Evolutionary conservation across 805 yeast species (phyloP).

Genomic region (Wickerhamiella azymoides): DNA sequence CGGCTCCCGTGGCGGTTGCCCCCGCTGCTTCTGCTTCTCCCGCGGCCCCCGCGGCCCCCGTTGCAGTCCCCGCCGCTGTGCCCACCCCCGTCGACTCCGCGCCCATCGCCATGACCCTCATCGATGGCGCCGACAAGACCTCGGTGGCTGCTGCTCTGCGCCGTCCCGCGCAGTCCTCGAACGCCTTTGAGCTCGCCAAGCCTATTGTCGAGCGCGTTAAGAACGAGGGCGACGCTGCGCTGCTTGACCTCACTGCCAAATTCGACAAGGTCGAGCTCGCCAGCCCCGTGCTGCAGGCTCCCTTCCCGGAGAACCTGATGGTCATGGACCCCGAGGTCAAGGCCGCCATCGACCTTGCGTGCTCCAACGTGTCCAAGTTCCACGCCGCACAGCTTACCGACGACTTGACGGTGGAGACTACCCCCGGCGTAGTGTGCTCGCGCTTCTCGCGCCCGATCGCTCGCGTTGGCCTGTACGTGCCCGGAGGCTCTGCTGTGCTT

Average conservation of each 20-base stretch:
- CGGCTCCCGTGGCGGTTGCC: constrained; percentile 20
- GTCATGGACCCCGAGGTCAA: constrained; percentile 58
- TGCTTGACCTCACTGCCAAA: constrained; percentile 77
- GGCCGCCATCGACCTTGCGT: constrained; percentile 77
- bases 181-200: constrained; percentile 80
- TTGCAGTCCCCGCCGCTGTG: neutral
- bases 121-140: constrained; percentile 24
- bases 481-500: constrained; percentile 97
- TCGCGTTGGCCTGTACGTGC: constrained; percentile 88
- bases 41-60: neutral
- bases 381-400: constrained; percentile 80
- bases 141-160: constrained; percentile 51
- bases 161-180: constrained; percentile 93
- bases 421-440: constrained; percentile 87
- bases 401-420: constrained; percentile 69
- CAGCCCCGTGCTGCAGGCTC: constrained; percentile 71
- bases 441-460: constrained; percentile 93
- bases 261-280: constrained; percentile 71
- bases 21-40: neutral
- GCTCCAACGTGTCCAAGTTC: constrained; percentile 77
- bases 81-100: constrained; percentile 6
- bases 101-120: constrained; percentile 20
- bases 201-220: constrained; percentile 79
- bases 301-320: constrained; percentile 71
- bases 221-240: constrained; percentile 68